These are phyloP conservation scores for Coniferiporia weirii DNA, from an alignment of 1,284 basidiomycete species.

Conservation along the genomic window DNA sequence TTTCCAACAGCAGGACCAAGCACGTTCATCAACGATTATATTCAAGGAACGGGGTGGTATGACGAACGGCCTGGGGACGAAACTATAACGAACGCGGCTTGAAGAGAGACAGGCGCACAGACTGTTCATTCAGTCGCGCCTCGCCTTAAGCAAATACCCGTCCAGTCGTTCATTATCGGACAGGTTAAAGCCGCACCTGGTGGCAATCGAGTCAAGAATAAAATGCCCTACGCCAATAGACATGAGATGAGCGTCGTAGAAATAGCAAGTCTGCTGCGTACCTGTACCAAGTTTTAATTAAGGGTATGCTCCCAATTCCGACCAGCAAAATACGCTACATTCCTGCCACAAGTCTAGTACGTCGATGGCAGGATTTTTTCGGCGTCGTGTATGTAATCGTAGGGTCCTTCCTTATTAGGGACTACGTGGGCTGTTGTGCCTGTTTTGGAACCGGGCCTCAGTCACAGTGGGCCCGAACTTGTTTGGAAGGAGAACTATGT, in stretches of 20 bases:
- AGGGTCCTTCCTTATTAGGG: no score
- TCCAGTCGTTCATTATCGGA: slow-evolving; percentile 35
- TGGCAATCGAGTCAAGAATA: slow-evolving; percentile 59
- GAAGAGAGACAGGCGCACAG: slow-evolving; percentile 49
- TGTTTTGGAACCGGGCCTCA: no score
- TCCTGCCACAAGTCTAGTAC: background rate
- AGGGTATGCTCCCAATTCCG: slow-evolving; percentile 57
- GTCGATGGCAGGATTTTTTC: no score
- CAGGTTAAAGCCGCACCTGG: slow-evolving; percentile 47
- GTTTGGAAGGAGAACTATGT: no score
- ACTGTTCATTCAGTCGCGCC: slow-evolving; percentile 37
- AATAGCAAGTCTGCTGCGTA: slow-evolving; percentile 23
- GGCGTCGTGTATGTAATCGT: no score
- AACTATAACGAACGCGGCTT: slow-evolving; percentile 47
- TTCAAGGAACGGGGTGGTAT: background rate
- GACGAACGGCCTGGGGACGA: no score
- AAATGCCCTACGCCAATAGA: slow-evolving; percentile 60
- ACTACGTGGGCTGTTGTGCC: no score
- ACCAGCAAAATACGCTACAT: slow-evolving; percentile 44
- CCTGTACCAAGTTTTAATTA: slow-evolving; percentile 61
- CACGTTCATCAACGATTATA: slow-evolving; percentile 13
- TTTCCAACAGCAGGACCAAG: slow-evolving; percentile 9
- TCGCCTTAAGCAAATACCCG: slow-evolving; percentile 42
- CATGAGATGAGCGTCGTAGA: slow-evolving; percentile 1
- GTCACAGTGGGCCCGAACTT: no score